phyloP scores from a whole-genome alignment of 768 basidiomycete species.

The Panaeolus cyanescens region DNA sequence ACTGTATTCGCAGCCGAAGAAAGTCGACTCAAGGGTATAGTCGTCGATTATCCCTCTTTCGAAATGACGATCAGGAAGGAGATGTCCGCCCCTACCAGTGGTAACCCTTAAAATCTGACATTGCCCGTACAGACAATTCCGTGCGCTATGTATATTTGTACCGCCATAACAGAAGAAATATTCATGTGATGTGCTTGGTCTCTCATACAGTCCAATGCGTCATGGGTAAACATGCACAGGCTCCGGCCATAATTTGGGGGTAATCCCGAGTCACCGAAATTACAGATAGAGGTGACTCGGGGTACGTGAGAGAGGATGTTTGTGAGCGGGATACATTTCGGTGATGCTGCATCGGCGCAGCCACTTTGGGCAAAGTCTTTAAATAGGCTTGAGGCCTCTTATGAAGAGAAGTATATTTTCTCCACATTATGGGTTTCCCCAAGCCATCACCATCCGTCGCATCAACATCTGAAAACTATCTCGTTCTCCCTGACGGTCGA shows the following conservation, averaged over 20 bases:
- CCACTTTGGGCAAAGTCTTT: neutral
- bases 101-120: neutral
- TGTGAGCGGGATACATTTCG: slow-evolving; percentile 5
- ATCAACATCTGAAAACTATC: slow-evolving; percentile 33
- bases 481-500: slow-evolving; percentile 44
- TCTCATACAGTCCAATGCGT: neutral
- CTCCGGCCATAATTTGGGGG: neutral
- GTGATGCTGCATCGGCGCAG: slow-evolving; percentile 3
- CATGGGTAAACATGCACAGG: slow-evolving; percentile 3
- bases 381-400: neutral
- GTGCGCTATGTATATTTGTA: neutral
- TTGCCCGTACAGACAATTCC: neutral
- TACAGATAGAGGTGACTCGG: neutral
- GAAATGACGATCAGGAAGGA: slow-evolving; percentile 1
- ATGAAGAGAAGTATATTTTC: neutral
- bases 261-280: slow-evolving; percentile 2
- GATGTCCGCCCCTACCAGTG: neutral
- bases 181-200: neutral
- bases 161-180: neutral
- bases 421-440: neutral
- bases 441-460: neutral
- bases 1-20: slow-evolving; percentile 88
- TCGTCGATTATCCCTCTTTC: slow-evolving; percentile 56
- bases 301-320: neutral
- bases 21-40: slow-evolving; percentile 65